Percentiles rank a stretch among this genome's conserved stretches.
Conservation (phyloP, 2,329 filamentous ascomycete genomes). For the Fusarium concolor region DNA sequence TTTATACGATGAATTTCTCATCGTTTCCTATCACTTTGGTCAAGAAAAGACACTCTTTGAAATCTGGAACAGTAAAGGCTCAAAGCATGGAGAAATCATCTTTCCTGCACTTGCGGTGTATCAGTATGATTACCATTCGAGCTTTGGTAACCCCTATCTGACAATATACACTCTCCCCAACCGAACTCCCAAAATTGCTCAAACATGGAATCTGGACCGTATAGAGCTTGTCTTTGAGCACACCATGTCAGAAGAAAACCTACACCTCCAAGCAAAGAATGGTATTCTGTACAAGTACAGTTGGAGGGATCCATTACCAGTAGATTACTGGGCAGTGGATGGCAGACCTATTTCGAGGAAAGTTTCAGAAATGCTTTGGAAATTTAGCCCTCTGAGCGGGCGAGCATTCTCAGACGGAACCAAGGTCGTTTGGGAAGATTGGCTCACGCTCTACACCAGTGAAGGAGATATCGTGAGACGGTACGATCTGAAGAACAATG, state of each 20-base stretch:
- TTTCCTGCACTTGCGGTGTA: neutral
- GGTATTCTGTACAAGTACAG: neutral
- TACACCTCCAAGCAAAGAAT: neutral
- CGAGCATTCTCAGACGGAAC: constrained; percentile 1
- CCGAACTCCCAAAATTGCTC: neutral
- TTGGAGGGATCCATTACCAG: neutral
- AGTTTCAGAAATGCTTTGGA: neutral
- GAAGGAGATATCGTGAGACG: neutral
- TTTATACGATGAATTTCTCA: neutral
- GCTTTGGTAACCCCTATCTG: neutral
- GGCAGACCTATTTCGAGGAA: neutral
- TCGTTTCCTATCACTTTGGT: neutral
- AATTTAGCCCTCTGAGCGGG: neutral
- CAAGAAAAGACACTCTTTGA: neutral
- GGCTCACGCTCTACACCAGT: neutral
- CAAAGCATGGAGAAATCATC: neutral
- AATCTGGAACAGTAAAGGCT: constrained; percentile 15
- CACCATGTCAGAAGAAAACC: neutral
- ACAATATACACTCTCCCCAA: neutral
- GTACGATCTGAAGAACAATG: neutral
- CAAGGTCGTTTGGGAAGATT: neutral
- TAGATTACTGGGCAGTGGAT: neutral
- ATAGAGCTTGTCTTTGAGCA: neutral
- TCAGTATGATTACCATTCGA: neutral
- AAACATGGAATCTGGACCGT: constrained; percentile 8